These are phyloP conservation scores for Teunomyces panamensis DNA, from an alignment of 805 yeast species.

Conservation along the genomic window DNA sequence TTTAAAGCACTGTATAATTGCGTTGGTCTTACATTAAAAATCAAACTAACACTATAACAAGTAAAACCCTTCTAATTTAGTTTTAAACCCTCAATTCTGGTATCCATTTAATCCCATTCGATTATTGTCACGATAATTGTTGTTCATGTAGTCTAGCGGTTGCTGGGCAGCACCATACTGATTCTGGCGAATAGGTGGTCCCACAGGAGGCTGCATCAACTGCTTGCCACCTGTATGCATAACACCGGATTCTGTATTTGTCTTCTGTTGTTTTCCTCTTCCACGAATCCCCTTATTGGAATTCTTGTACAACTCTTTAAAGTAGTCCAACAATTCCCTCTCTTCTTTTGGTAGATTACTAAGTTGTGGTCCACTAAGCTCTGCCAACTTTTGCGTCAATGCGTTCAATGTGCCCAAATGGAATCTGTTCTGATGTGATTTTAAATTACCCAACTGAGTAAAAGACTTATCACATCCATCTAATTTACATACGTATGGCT, in stretches of 20 bases:
- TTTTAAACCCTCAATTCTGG: constrained; percentile 4
- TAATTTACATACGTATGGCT: constrained; percentile 76
- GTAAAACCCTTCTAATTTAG: not conserved
- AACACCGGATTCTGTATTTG: not conserved
- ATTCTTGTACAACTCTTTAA: constrained; percentile 79
- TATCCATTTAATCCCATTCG: constrained; percentile 7
- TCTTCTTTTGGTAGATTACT: constrained; percentile 59
- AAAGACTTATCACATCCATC: constrained; percentile 82
- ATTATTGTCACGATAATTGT: constrained; percentile 9
- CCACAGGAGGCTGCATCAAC: constrained; percentile 1
- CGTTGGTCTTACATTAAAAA: not conserved
- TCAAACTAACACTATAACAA: constrained; percentile 3
- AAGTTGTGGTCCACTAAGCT: constrained; percentile 46
- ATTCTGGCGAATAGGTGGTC: not conserved
- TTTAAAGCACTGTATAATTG: not conserved
- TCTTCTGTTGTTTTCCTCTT: constrained; percentile 55
- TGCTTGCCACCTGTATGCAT: not conserved
- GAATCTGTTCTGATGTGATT: constrained; percentile 90
- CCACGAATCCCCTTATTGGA: constrained; percentile 91
- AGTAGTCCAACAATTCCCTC: constrained; percentile 67
- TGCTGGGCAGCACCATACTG: not conserved
- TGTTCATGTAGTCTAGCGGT: constrained; percentile 10
- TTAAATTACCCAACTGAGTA: constrained; percentile 89
- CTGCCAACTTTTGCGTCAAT: constrained; percentile 66
- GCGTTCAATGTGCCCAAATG: constrained; percentile 69